phyloP scores from a whole-genome alignment of 805 yeast species.

The Tetrapisispora arboricola region DNA sequence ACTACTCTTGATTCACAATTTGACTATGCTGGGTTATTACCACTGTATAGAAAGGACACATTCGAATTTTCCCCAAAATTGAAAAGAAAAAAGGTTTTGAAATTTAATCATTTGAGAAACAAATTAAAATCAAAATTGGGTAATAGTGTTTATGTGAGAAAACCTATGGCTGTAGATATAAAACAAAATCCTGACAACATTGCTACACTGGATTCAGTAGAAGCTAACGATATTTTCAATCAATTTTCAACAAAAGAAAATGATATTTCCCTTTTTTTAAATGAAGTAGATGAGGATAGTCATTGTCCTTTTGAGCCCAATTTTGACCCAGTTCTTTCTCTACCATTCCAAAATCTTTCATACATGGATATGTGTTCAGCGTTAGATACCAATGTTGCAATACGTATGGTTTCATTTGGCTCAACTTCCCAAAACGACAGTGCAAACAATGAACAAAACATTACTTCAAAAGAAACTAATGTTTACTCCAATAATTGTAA shows the following conservation, averaged over 20 bases:
- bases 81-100: not conserved
- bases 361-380: not conserved
- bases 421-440: not conserved
- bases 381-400: not conserved
- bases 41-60: not conserved
- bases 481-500: no score
- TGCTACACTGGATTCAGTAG: not conserved
- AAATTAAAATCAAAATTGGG: not conserved
- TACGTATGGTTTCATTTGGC: not conserved
- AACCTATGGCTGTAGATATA: not conserved
- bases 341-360: conserved; percentile 3
- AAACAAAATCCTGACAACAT: not conserved
- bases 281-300: not conserved
- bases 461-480: not conserved
- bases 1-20: conserved; percentile 5
- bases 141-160: not conserved
- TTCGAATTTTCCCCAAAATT: no score
- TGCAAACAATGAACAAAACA: not conserved
- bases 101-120: not conserved
- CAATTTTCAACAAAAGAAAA: not conserved
- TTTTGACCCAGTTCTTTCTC: not conserved
- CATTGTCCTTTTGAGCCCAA: conserved; percentile 4
- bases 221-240: not conserved
- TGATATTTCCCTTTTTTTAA: not conserved
- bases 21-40: not conserved